phyloP scores from a whole-genome alignment of 495 filamentous ascomycete species.

The Thermothielavioides terrestris region DNA sequence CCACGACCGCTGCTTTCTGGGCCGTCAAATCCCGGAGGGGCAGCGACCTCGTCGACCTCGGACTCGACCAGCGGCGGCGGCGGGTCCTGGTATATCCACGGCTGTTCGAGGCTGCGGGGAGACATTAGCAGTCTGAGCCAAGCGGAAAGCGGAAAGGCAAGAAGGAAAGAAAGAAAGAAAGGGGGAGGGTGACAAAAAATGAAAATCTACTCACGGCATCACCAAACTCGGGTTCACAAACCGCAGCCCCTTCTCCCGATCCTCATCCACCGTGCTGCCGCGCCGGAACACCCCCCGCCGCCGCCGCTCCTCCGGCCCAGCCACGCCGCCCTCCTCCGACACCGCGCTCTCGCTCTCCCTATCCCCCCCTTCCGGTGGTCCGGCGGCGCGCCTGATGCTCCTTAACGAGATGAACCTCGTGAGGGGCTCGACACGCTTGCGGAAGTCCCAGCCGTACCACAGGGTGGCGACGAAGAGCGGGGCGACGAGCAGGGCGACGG shows the following conservation, averaged over 20 bases:
- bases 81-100: constrained; percentile 45
- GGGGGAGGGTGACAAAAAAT: no score
- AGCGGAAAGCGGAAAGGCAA: no score
- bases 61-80: constrained; percentile 26
- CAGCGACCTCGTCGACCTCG: not conserved
- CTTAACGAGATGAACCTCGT: constrained; percentile 87
- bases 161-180: not conserved
- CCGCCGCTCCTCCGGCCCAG: constrained; percentile 18
- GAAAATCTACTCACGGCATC: constrained; percentile 46
- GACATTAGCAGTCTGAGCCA: no score
- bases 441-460: constrained; percentile 76
- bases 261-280: constrained; percentile 54
- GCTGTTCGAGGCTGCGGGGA: constrained; percentile 42
- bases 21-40: not conserved
- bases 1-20: not conserved
- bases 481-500: constrained; percentile 58
- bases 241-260: constrained; percentile 51
- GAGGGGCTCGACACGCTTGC: constrained; percentile 67
- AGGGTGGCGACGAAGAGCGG: constrained; percentile 71
- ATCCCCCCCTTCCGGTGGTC: no score
- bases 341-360: constrained; percentile 27
- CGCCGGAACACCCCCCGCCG: constrained; percentile 27
- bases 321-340: constrained; percentile 32
- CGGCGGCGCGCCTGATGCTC: constrained; percentile 59
- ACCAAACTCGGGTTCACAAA: constrained; percentile 74